Evolutionary conservation across 208 protist genomes (phyloP).

Genomic region (Leishmania major): DNA sequence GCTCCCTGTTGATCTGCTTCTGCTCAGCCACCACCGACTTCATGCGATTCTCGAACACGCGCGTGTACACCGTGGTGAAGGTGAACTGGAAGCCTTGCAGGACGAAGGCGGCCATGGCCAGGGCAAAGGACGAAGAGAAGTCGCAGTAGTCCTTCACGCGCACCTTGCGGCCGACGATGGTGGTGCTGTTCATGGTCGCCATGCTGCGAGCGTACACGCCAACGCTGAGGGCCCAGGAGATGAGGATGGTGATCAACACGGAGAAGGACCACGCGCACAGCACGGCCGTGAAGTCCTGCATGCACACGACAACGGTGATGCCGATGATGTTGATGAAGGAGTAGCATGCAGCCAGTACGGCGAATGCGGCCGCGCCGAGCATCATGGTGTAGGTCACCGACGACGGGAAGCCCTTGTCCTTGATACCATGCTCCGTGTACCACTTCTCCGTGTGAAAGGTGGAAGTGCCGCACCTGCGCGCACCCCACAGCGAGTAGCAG

Average conservation of each 20-base stretch:
- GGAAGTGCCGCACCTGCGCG: slow-evolving; percentile 16
- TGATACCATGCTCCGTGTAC: slow-evolving; percentile 10
- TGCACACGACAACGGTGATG: slow-evolving; percentile 17
- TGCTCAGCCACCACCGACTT: slow-evolving; percentile 33
- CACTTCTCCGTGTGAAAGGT: slow-evolving; percentile 16
- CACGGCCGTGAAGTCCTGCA: slow-evolving; percentile 31
- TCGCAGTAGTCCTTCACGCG: slow-evolving; percentile 33
- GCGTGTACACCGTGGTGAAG: slow-evolving; percentile 28
- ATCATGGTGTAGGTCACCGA: slow-evolving; percentile 21
- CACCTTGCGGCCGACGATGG: slow-evolving; percentile 17
- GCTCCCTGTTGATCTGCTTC: slow-evolving; percentile 22
- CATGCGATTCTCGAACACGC: slow-evolving; percentile 24
- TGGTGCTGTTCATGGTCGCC: slow-evolving; percentile 21
- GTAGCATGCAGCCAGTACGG: slow-evolving; percentile 26
- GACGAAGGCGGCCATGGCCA: slow-evolving; percentile 23
- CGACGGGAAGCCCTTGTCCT: slow-evolving; percentile 22
- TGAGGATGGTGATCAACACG: slow-evolving; percentile 33
- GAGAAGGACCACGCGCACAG: slow-evolving; percentile 37
- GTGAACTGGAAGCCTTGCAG: slow-evolving; percentile 31
- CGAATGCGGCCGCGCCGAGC: slow-evolving; percentile 23
- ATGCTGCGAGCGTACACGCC: slow-evolving; percentile 26
- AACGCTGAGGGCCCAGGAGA: slow-evolving; percentile 31
- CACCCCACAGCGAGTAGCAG: slow-evolving; percentile 35
- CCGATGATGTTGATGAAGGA: slow-evolving; percentile 26
- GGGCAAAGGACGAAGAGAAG: slow-evolving; percentile 24